phyloP scores from a whole-genome alignment of 768 basidiomycete species.

The Mrakia frigida region DNA sequence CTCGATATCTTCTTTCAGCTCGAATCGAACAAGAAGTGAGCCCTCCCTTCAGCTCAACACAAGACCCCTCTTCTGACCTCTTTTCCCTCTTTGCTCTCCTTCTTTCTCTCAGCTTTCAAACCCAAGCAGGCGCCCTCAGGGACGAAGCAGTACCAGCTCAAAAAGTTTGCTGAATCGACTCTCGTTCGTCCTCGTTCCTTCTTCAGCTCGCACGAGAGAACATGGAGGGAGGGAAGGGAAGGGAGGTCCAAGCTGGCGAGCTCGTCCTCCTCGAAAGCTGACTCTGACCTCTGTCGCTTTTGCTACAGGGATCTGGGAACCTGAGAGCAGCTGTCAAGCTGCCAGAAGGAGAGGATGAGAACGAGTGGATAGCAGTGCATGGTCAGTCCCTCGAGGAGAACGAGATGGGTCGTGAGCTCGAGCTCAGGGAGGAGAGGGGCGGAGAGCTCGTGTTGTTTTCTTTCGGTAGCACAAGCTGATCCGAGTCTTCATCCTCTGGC shows the following conservation, averaged over 20 bases:
- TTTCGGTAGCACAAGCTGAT: neutral
- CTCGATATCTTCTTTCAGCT: neutral
- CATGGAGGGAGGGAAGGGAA: neutral
- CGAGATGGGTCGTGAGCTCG: neutral
- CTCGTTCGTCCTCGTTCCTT: slow-evolving; percentile 35
- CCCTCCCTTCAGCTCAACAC: no score
- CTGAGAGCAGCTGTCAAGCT: slow-evolving; percentile 83
- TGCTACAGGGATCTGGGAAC: slow-evolving; percentile 82
- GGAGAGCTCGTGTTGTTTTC: neutral
- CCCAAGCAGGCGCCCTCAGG: slow-evolving; percentile 92
- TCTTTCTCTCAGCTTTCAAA: slow-evolving; percentile 60
- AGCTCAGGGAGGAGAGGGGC: neutral
- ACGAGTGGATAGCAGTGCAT: slow-evolving; percentile 99
- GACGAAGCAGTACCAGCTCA: slow-evolving; percentile 94
- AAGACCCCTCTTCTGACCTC: neutral
- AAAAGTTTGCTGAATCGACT: slow-evolving; percentile 61
- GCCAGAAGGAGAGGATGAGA: slow-evolving; percentile 93
- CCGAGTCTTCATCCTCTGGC: neutral
- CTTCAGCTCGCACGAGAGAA: neutral
- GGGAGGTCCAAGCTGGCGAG: slow-evolving; percentile 4
- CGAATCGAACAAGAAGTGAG: slow-evolving; percentile 32
- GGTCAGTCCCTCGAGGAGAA: slow-evolving; percentile 52
- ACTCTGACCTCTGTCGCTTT: neutral
- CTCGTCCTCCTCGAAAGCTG: neutral
- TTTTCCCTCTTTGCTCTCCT: neutral